Evolutionary conservation across 129 eudicot species (phyloP), one percentile per base, ranked within the genome.

Genomic region (Cynara cardunculus): DNA sequence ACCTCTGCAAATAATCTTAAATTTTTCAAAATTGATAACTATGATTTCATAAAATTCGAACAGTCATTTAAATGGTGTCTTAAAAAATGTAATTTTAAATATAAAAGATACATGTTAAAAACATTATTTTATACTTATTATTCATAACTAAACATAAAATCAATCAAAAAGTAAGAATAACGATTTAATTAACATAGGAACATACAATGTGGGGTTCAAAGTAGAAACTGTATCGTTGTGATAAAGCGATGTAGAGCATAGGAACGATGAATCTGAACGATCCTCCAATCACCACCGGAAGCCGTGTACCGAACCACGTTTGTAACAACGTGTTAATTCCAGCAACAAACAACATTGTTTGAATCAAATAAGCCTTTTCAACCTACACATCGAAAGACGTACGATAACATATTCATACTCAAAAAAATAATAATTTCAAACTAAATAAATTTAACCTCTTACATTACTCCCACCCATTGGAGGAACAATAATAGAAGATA

Each of bases 401-500:
- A n/a, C n/a, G 61, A 53, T 41, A 0, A 2, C 7, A n/a, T 26
- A 14, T 19, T 24, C 9, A 18, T 65, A 14, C 37, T 41, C n/a
- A 22, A 12, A 22, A 9, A 73, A 44, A 16, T 0, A 26, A 62
- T 7, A 4, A 28, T 28, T 26, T 71, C 74, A 27, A 61, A 41
- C 18, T 13, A 67, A 32, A 7, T 66, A 25, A 25, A 34, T 25
- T 79, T 34, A 32, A 46, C 24, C 78, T 72, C 91, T 86, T 80
- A 96, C 99, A 78, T 87, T 79, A 82, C 92, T 84, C 30, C 99
- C 99, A 8, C 98, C 99, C 97, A 96, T 96, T 49, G 83, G 88
- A 72, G 99, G 99, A 80, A 89, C 99, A 26, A 96, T 84, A 1
- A 89, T 87, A 83, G 98, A 89, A 66, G 97, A 82, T 34, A 96